A percentile compares a stretch with the other conserved stretches of the same genome.
Conservation (phyloP, 805 yeast species). For the Brettanomyces bruxellensis region DNA sequence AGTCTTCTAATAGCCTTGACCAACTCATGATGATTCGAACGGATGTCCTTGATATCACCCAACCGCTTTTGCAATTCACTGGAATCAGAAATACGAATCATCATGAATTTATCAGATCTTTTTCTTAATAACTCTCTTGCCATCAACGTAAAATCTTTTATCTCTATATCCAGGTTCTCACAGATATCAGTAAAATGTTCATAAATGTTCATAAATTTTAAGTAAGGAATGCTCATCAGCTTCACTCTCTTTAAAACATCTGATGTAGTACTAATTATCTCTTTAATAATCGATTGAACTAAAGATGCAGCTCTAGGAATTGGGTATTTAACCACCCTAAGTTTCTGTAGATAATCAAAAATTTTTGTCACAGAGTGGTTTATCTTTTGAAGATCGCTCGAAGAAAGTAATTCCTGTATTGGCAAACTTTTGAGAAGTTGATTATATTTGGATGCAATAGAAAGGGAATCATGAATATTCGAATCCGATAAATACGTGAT, state of each 20-base stretch:
- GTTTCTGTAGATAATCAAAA: constrained; percentile 55
- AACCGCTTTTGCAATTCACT: constrained; percentile 33
- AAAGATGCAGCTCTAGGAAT: constrained; percentile 51
- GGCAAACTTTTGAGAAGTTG: constrained; percentile 66
- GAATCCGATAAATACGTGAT: constrained; percentile 65
- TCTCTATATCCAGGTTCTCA: constrained; percentile 46
- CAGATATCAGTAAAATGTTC: constrained; percentile 27
- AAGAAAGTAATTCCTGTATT: constrained; percentile 43
- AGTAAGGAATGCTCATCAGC: constrained; percentile 35
- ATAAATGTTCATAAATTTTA: constrained; percentile 29
- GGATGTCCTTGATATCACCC: constrained; percentile 33
- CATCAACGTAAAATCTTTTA: constrained; percentile 54
- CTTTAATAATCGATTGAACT: constrained; percentile 57
- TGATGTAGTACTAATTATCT: constrained; percentile 38
- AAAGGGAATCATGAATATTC: constrained; percentile 48
- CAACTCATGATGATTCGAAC: constrained; percentile 46
- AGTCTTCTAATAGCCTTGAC: constrained; percentile 8
- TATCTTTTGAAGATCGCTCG: constrained; percentile 35
- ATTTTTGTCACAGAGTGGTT: constrained; percentile 36
- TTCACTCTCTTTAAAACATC: constrained; percentile 27
- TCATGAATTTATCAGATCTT: constrained; percentile 60
- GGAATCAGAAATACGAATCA: constrained; percentile 48
- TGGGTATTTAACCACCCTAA: constrained; percentile 56
- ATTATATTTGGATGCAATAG: constrained; percentile 45
- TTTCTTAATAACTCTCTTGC: constrained; percentile 71